Percentiles rank a stretch among this genome's conserved stretches.
Conservation (phyloP, 805 yeast genomes). For the Pichia pseudocactophila region DNA sequence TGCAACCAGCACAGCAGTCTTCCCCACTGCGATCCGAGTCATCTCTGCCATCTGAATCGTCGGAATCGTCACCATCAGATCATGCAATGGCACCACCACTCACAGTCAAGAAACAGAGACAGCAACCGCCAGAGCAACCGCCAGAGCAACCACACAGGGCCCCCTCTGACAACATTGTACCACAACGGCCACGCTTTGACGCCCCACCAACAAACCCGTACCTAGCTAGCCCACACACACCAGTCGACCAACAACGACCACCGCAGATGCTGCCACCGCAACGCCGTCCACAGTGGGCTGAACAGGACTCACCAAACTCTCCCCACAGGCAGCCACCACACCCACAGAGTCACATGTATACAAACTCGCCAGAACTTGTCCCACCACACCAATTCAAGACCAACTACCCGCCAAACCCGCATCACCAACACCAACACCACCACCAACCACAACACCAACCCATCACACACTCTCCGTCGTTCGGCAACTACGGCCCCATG, state of each 20-base stretch:
- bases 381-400: slow-evolving; percentile 11
- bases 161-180: too few relatives aligned
- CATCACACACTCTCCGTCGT: slow-evolving; percentile 5
- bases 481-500: slow-evolving; percentile 9
- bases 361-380: slow-evolving; percentile 11
- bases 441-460: background rate
- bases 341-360: slow-evolving; percentile 1
- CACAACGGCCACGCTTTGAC: background rate
- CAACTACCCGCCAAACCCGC: slow-evolving; percentile 5
- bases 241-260: slow-evolving; percentile 11
- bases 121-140: too few relatives aligned
- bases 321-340: slow-evolving; percentile 6
- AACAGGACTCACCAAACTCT: slow-evolving; percentile 3
- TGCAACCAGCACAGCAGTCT: slow-evolving; percentile 10
- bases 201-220: slow-evolving; percentile 13
- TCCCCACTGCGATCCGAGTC: too few relatives aligned
- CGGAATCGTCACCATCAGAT: too few relatives aligned
- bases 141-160: too few relatives aligned
- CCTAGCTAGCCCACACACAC: slow-evolving; percentile 11
- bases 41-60: too few relatives aligned
- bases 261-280: slow-evolving; percentile 1
- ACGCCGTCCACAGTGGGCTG: background rate
- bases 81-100: too few relatives aligned
- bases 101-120: too few relatives aligned
- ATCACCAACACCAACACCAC: slow-evolving; percentile 8